Percentiles rank a stretch among this genome's conserved stretches.
phyloP scores from a whole-genome alignment of 257 asterid genomes.

The Solanum sejunctum region DNA sequence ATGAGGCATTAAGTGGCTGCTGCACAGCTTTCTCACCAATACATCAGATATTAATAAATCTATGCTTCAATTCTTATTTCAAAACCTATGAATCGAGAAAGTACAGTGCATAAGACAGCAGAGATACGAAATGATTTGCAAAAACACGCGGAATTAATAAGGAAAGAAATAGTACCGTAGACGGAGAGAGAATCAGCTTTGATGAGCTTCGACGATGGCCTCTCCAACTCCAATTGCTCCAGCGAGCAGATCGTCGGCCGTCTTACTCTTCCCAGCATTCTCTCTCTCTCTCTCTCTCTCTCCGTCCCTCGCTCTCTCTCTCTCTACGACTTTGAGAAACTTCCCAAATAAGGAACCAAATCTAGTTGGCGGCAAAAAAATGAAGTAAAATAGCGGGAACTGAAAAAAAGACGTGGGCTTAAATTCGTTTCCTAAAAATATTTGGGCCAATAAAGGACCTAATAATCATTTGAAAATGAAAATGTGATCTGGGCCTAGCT shows the following conservation, averaged over 20 bases:
- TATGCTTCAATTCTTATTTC: background rate
- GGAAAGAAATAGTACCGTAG: slow-evolving; percentile 31
- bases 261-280: slow-evolving; percentile 59
- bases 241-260: slow-evolving; percentile 41
- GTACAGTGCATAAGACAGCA: background rate
- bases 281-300: slow-evolving; percentile 1
- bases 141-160: background rate
- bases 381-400: background rate
- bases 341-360: background rate
- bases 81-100: background rate
- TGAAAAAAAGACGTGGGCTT: background rate
- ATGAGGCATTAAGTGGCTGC: background rate
- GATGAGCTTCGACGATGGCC: slow-evolving; percentile 40
- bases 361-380: background rate
- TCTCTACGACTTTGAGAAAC: background rate
- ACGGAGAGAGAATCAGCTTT: slow-evolving; percentile 74
- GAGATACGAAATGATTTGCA: background rate
- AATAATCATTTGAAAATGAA: background rate
- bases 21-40: background rate
- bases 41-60: background rate
- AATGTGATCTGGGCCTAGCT: background rate
- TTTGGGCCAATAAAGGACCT: background rate
- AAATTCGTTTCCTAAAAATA: background rate
- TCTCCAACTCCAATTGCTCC: slow-evolving; percentile 54
- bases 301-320: background rate